Percentiles rank a stretch among this genome's conserved stretches.
phyloP scores from a whole-genome alignment of 352 stramenopile species.

The Phytophthora quininea region DNA sequence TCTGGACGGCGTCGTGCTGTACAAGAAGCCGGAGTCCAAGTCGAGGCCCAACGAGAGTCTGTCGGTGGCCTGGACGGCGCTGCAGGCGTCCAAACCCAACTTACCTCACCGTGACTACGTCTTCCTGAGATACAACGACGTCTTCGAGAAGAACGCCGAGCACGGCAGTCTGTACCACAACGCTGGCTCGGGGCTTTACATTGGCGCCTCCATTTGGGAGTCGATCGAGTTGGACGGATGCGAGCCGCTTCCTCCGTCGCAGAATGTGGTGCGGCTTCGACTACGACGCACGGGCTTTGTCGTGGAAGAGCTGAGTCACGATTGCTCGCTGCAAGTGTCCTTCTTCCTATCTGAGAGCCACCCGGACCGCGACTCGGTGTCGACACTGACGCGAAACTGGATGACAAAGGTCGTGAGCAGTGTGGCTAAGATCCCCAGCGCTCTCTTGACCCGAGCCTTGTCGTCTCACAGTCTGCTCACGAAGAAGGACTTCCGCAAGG shows the following conservation, averaged over 20 bases:
- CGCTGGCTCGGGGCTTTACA: slow-evolving; percentile 67
- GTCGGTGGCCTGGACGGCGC: slow-evolving; percentile 82
- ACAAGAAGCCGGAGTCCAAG: slow-evolving; percentile 59
- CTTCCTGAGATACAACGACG: slow-evolving; percentile 81
- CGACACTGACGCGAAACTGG: slow-evolving; percentile 74
- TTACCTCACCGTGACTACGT: slow-evolving; percentile 88
- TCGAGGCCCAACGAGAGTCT: slow-evolving; percentile 69
- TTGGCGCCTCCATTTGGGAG: slow-evolving; percentile 85
- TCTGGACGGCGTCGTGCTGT: slow-evolving; percentile 77
- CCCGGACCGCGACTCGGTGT: slow-evolving; percentile 68
- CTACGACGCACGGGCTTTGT: slow-evolving; percentile 84
- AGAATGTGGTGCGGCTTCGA: slow-evolving; percentile 82
- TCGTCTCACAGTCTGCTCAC: slow-evolving; percentile 64
- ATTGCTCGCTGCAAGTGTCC: slow-evolving; percentile 67
- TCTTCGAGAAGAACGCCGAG: slow-evolving; percentile 77
- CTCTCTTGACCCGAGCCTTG: slow-evolving; percentile 70
- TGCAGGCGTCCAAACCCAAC: slow-evolving; percentile 83
- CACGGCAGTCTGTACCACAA: slow-evolving; percentile 61
- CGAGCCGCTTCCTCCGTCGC: slow-evolving; percentile 66
- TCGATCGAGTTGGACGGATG: slow-evolving; percentile 84
- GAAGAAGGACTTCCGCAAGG: slow-evolving; percentile 82
- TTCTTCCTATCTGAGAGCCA: slow-evolving; percentile 82
- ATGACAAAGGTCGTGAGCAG: slow-evolving; percentile 87
- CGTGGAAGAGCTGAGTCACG: slow-evolving; percentile 71
- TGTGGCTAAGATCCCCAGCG: slow-evolving; percentile 67